phyloP scores from a whole-genome alignment of 345 rosid species.

The Anacardium occidentale region DNA sequence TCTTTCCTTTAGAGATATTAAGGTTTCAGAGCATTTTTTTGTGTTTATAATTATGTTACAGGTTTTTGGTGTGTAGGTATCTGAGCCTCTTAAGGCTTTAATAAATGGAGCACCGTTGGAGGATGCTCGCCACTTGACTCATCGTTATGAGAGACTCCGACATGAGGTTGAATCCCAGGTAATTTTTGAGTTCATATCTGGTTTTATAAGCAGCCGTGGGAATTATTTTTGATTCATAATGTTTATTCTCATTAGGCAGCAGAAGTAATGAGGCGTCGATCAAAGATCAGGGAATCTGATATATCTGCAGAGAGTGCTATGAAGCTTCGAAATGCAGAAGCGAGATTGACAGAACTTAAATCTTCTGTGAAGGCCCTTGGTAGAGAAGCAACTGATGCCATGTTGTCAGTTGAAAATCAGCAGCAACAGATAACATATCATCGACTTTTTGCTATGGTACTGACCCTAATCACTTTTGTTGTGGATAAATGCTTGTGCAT shows the following conservation, averaged over 20 bases:
- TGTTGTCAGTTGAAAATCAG: constrained; percentile 81
- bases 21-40: constrained; percentile 8
- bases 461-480: not conserved
- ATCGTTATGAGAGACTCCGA: constrained; percentile 73
- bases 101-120: constrained; percentile 89
- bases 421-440: constrained; percentile 72
- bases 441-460: constrained; percentile 61
- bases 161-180: constrained; percentile 95
- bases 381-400: constrained; percentile 85
- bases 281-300: constrained; percentile 74
- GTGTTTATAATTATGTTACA: constrained; percentile 34
- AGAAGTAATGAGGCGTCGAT: constrained; percentile 69
- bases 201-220: not conserved
- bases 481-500: not conserved
- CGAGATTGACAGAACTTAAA: constrained; percentile 75
- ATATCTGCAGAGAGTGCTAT: constrained; percentile 64
- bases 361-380: constrained; percentile 68
- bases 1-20: not conserved
- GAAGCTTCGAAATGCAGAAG: constrained; percentile 75
- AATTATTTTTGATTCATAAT: constrained; percentile 6
- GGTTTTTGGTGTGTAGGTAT: constrained; percentile 55
- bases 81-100: constrained; percentile 66
- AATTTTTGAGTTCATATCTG: constrained; percentile 14
- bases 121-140: constrained; percentile 86
- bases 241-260: constrained; percentile 50